Percentiles rank a stretch among this genome's conserved stretches.
phyloP scores from a whole-genome alignment of 2,329 filamentous ascomycete genomes.

The Furcasterigmium furcatum region DNA sequence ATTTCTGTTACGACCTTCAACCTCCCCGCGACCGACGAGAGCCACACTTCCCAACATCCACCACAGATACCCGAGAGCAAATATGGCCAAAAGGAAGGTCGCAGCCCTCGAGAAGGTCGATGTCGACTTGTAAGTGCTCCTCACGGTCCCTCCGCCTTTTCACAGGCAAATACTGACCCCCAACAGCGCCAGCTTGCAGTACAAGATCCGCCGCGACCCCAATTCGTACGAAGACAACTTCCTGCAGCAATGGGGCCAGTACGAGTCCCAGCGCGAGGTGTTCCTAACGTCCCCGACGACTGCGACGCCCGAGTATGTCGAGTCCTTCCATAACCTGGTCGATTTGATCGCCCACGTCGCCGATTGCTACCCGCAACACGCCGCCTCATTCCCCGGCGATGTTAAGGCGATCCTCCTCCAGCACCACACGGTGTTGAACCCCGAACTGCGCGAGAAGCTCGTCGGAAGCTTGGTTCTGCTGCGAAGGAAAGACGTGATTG shows the following conservation, averaged over 20 bases:
- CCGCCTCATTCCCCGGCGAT: conserved; percentile 72
- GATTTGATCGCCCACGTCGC: conserved; percentile 92
- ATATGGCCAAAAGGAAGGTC: conserved; percentile 83
- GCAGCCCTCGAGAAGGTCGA: conserved; percentile 94
- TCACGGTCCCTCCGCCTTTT: neutral
- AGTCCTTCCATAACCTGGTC: conserved; percentile 86
- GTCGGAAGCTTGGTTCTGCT: conserved; percentile 86
- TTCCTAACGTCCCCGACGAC: conserved; percentile 82
- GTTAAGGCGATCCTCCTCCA: conserved; percentile 76
- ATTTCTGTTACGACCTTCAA: neutral
- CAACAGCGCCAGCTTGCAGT: conserved; percentile 75
- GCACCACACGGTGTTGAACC: conserved; percentile 79
- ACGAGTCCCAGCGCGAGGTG: conserved; percentile 86
- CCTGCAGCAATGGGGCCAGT: conserved; percentile 82
- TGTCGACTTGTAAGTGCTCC: conserved; percentile 66
- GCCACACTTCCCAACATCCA: neutral
- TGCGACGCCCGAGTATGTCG: conserved; percentile 72
- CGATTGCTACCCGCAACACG: conserved; percentile 86
- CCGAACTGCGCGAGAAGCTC: conserved; percentile 88
- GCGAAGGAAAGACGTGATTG: conserved; percentile 86
- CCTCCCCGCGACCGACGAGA: neutral
- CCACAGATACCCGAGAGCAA: conserved; percentile 23
- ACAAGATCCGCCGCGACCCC: conserved; percentile 87
- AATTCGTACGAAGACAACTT: conserved; percentile 91
- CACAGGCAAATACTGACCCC: conserved; percentile 21